Conservation (phyloP, 2,329 filamentous ascomycete genomes). For the Aureobasidium pullulans region DNA sequence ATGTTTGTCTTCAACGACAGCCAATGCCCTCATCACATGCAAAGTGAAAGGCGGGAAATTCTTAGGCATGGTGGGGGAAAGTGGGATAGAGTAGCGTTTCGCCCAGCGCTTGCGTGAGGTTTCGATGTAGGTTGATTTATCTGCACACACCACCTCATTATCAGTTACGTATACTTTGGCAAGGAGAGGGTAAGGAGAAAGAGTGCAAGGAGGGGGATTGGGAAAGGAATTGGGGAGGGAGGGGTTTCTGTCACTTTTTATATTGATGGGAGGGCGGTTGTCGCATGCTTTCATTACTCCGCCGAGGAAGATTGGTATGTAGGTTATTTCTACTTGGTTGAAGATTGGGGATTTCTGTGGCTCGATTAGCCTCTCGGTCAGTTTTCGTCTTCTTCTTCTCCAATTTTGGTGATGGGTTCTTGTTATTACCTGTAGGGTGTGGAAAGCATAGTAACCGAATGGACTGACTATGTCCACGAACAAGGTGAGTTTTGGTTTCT, state of each 20-base stretch:
- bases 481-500: constrained; percentile 43
- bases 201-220: neutral
- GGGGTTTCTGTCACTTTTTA: constrained; percentile 42
- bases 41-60: constrained; percentile 50
- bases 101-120: constrained; percentile 49
- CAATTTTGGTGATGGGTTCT: neutral
- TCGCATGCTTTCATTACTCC: constrained; percentile 51
- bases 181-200: neutral
- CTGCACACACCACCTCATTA: constrained; percentile 25
- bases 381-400: no score
- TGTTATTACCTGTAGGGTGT: constrained; percentile 43
- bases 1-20: constrained; percentile 37
- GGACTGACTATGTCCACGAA: constrained; percentile 55
- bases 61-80: constrained; percentile 36
- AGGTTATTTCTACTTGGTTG: constrained; percentile 46
- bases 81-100: constrained; percentile 47
- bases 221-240: neutral
- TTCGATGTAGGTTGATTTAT: constrained; percentile 53
- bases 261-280: constrained; percentile 47
- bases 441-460: constrained; percentile 54
- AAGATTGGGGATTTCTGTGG: constrained; percentile 49
- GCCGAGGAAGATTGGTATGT: constrained; percentile 53
- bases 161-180: neutral
- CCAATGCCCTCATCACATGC: constrained; percentile 39
- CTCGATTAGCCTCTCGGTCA: neutral